Conservation (phyloP, 345 rosid genomes). For the Citrus sp. region DNA sequence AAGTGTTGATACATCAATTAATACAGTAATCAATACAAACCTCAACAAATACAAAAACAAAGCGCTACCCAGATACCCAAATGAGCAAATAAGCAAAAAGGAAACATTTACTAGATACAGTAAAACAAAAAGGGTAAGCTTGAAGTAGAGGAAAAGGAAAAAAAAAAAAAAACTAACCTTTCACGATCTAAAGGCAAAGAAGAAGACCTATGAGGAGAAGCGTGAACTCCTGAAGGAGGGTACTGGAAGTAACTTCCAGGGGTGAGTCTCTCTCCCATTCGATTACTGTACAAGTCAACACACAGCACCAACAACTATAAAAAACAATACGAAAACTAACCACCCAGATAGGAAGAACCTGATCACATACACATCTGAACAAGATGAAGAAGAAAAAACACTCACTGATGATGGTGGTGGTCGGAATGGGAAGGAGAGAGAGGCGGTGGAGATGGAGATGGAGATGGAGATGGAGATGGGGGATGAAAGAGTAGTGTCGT, state of each 20-base stretch:
- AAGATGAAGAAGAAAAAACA: background rate
- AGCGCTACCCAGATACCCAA: conserved; percentile 13
- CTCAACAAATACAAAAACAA: background rate
- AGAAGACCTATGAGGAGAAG: conserved; percentile 80
- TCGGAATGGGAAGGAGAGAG: background rate
- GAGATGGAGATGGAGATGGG: background rate
- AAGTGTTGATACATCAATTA: conserved; percentile 8
- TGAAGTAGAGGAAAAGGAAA: background rate
- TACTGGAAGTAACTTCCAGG: conserved; percentile 85
- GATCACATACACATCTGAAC: background rate
- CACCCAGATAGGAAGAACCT: background rate
- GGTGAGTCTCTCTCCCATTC: conserved; percentile 84
- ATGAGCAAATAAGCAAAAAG: background rate
- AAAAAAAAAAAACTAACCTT: conserved; percentile 41
- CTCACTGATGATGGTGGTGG: conserved; percentile 1
- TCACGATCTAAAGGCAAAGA: conserved; percentile 73
- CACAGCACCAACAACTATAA: background rate
- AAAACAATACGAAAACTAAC: background rate
- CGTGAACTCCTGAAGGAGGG: conserved; percentile 72
- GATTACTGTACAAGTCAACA: conserved; percentile 20
- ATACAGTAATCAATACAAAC: background rate
- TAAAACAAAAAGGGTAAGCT: background rate
- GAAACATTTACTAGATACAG: background rate
- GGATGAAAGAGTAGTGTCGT: no score
- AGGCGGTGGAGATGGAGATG: background rate